These are phyloP conservation scores for Melampsora larici-populina DNA, from an alignment of 1,284 basidiomycete species.

Conservation along the genomic window DNA sequence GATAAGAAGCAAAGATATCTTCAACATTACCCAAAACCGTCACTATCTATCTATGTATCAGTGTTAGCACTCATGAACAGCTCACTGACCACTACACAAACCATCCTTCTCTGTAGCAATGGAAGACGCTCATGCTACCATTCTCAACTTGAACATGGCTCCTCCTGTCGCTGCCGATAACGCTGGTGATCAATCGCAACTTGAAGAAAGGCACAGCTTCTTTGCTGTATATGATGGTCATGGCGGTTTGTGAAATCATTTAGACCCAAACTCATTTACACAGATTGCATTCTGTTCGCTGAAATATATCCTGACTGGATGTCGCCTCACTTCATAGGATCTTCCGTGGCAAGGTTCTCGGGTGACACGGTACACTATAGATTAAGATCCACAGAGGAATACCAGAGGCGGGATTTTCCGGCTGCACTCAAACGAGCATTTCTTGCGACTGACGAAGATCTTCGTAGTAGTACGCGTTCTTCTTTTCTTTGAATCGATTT, in stretches of 20 bases:
- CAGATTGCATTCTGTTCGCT: conserved; percentile 11
- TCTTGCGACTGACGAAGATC: conserved; percentile 89
- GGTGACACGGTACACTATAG: conserved; percentile 84
- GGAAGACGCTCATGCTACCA: conserved; percentile 93
- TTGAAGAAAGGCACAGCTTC: conserved; percentile 59
- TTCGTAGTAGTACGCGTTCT: conserved; percentile 66
- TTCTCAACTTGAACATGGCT: conserved; percentile 59
- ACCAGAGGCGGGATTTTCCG: conserved; percentile 68
- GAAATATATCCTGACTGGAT: background rate
- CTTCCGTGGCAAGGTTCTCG: conserved; percentile 82
- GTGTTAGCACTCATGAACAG: conserved; percentile 40
- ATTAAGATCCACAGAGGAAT: conserved; percentile 69
- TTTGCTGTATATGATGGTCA: conserved; percentile 99
- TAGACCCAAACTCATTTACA: conserved; percentile 7
- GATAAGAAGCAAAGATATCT: background rate
- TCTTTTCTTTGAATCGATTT: background rate
- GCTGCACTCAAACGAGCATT: conserved; percentile 82
- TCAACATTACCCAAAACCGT: conserved; percentile 3
- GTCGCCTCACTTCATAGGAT: conserved; percentile 60
- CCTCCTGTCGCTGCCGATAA: conserved; percentile 47
- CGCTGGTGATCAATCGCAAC: conserved; percentile 60
- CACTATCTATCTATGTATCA: conserved; percentile 44
- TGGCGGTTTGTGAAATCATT: conserved; percentile 67
- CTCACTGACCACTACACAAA: background rate
- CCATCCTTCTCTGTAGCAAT: conserved; percentile 64